phyloP scores from a whole-genome alignment of 805 yeast species.

The Lipomyces anomalus region DNA sequence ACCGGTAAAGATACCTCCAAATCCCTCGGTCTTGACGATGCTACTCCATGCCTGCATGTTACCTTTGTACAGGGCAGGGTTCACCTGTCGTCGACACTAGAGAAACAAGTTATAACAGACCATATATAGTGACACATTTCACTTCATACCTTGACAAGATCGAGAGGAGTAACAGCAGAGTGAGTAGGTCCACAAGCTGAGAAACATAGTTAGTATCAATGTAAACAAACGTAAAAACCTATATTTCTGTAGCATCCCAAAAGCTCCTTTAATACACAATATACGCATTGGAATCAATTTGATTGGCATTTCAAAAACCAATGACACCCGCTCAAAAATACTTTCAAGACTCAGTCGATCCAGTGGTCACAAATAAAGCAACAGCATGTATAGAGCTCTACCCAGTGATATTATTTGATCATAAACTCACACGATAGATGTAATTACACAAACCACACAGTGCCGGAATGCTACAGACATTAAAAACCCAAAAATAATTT shows the following conservation, averaged over 20 bases:
- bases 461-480: no score
- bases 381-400: no score
- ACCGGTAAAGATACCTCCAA: constrained; percentile 75
- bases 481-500: constrained; percentile 10
- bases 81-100: constrained; percentile 78
- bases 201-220: not conserved
- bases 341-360: no score
- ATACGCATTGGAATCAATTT: no score
- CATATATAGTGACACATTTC: not conserved
- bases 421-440: no score
- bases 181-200: constrained; percentile 96
- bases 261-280: no score
- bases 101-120: not conserved
- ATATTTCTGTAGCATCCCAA: not conserved
- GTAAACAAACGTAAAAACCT: not conserved
- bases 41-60: constrained; percentile 77
- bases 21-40: constrained; percentile 69
- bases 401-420: no score
- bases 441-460: no score
- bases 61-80: constrained; percentile 63
- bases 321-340: no score
- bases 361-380: no score
- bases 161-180: constrained; percentile 86
- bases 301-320: no score
- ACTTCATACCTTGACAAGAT: constrained; percentile 58